phyloP scores from a whole-genome alignment of 768 basidiomycete genomes.

The Mycena vitilis region DNA sequence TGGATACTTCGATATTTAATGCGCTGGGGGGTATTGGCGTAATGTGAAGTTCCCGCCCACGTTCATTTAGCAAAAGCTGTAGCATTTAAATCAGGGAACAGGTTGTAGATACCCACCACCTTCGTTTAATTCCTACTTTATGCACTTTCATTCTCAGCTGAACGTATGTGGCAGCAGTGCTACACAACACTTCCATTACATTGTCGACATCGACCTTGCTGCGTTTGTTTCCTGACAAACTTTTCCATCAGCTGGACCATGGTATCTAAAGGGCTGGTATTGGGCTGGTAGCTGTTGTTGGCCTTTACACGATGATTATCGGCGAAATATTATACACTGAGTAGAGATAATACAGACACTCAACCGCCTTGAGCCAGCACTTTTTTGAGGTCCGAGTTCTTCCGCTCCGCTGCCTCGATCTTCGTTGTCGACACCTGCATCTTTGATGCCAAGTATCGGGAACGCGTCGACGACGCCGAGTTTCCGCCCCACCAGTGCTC shows the following conservation, averaged over 20 bases:
- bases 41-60: constrained; percentile 5
- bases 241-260: too few species aligned
- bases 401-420: constrained; percentile 75
- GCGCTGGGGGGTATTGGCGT: neutral
- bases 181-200: too few species aligned
- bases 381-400: constrained; percentile 76
- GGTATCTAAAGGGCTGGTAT: too few species aligned
- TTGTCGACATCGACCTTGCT: too few species aligned
- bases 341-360: constrained; percentile 10
- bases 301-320: neutral
- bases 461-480: constrained; percentile 66
- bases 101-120: neutral
- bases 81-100: too few species aligned
- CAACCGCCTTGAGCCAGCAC: constrained; percentile 56
- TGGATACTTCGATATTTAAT: constrained; percentile 15
- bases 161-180: too few species aligned
- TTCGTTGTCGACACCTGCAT: constrained; percentile 78
- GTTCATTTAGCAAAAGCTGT: neutral
- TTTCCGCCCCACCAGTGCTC: constrained; percentile 58
- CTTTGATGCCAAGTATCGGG: constrained; percentile 77
- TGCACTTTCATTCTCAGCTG: neutral
- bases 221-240: too few species aligned
- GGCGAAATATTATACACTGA: constrained; percentile 14
- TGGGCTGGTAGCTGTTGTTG: too few species aligned
- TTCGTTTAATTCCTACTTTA: constrained; percentile 1